Evolutionary conservation across 208 protist species (phyloP).

Genomic region (Naegleria lovaniensis): DNA sequence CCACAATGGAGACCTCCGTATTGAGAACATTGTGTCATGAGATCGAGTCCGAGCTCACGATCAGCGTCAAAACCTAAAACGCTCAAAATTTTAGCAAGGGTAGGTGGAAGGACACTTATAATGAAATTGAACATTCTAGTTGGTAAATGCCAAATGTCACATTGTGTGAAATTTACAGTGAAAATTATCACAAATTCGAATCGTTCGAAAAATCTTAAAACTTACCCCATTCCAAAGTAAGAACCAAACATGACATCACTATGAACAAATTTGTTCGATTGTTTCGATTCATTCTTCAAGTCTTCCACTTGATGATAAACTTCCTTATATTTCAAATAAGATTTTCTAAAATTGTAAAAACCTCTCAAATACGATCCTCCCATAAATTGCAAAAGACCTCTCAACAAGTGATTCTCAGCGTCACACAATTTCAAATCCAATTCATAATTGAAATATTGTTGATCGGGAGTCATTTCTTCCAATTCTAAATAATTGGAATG

Average conservation of each 20-base stretch:
- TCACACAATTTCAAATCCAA: neutral
- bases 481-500: neutral
- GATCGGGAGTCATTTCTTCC: neutral
- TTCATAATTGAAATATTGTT: neutral
- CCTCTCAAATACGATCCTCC: neutral
- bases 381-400: neutral
- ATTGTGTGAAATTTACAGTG: neutral
- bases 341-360: slow-evolving; percentile 20
- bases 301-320: neutral
- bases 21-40: neutral
- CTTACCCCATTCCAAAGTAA: neutral
- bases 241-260: neutral
- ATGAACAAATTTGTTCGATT: neutral
- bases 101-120: neutral
- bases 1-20: neutral
- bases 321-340: neutral
- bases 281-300: neutral
- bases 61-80: neutral
- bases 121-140: neutral
- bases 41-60: neutral
- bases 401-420: neutral
- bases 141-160: neutral
- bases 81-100: neutral
- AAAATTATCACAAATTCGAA: too few species aligned
- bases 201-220: too few species aligned